Percentiles rank a stretch among this genome's conserved stretches.
These are phyloP conservation scores for Globisporangium irregulare DNA, from an alignment of 352 stramenopile species.

Conservation along the genomic window DNA sequence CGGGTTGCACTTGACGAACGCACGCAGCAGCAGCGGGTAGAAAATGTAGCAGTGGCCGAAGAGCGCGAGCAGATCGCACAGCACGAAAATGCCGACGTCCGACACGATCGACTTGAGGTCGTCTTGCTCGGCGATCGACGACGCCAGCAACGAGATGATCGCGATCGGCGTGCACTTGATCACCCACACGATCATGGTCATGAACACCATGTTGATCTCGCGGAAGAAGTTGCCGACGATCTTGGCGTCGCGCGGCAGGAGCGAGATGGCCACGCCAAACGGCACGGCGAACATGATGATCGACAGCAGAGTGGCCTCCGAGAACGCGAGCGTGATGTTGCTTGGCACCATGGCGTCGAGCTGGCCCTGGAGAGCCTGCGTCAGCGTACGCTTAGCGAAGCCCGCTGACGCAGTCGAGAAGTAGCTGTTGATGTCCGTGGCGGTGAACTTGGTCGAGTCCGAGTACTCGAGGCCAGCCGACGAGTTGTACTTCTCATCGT, in stretches of 20 bases:
- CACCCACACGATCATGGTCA: slow-evolving; percentile 43
- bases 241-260: slow-evolving; percentile 14
- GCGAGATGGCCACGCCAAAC: slow-evolving; percentile 31
- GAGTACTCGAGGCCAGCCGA: slow-evolving; percentile 11
- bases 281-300: slow-evolving; percentile 48
- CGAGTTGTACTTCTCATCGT: slow-evolving; percentile 19
- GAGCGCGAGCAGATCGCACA: slow-evolving; percentile 17
- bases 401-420: slow-evolving; percentile 18
- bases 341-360: slow-evolving; percentile 32
- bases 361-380: slow-evolving; percentile 27
- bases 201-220: slow-evolving; percentile 41
- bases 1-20: slow-evolving; percentile 24
- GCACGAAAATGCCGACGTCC: slow-evolving; percentile 8
- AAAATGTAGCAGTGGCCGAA: slow-evolving; percentile 21
- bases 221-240: slow-evolving; percentile 26
- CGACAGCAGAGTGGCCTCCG: slow-evolving; percentile 31
- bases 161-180: slow-evolving; percentile 40
- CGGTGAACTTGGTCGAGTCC: slow-evolving; percentile 25
- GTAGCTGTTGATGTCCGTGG: slow-evolving; percentile 30
- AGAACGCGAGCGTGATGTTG: slow-evolving; percentile 40
- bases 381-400: slow-evolving; percentile 21
- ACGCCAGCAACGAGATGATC: slow-evolving; percentile 36
- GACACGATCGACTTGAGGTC: background rate
- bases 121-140: slow-evolving; percentile 24
- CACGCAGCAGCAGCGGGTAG: slow-evolving; percentile 22